Evolutionary conservation across 805 yeast species (phyloP).

Genomic region (Cyberlindnera subsufficiens): DNA sequence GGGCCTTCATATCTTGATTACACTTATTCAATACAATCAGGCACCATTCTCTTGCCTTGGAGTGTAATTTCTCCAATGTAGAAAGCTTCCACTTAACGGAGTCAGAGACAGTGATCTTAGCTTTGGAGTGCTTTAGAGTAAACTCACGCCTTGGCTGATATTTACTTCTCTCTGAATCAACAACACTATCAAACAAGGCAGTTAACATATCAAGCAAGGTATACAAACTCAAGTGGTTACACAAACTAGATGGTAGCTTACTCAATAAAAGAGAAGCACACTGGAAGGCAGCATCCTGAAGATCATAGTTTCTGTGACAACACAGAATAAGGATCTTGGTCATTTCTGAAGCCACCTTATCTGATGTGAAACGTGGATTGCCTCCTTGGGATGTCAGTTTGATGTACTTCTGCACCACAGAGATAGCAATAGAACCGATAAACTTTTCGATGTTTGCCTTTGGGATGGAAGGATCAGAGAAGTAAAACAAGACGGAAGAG

Average conservation of each 20-base stretch:
- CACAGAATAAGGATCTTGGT: constrained; percentile 61
- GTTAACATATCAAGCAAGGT: constrained; percentile 77
- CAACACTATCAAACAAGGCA: constrained; percentile 68
- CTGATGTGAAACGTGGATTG: constrained; percentile 49
- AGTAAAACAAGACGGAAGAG: constrained; percentile 68
- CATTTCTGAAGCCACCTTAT: constrained; percentile 60
- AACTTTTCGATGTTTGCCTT: constrained; percentile 64
- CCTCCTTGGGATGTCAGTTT: constrained; percentile 41
- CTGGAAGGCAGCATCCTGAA: constrained; percentile 76
- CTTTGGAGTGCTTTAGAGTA: constrained; percentile 36
- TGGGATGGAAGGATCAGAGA: constrained; percentile 78
- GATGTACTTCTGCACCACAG: constrained; percentile 53
- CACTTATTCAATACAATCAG: constrained; percentile 48
- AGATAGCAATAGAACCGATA: constrained; percentile 58
- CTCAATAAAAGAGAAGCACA: constrained; percentile 66
- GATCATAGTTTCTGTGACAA: constrained; percentile 68
- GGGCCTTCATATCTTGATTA: constrained; percentile 68
- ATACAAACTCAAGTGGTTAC: constrained; percentile 67
- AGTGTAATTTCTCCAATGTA: constrained; percentile 56
- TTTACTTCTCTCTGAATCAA: constrained; percentile 78
- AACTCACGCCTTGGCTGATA: constrained; percentile 81
- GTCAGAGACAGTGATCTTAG: constrained; percentile 54
- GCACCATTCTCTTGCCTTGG: constrained; percentile 64
- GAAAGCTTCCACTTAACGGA: constrained; percentile 67
- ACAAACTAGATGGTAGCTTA: constrained; percentile 70